A percentile compares a stretch with the other conserved stretches of the same genome.
Conservation (phyloP, 2,329 filamentous ascomycete species). For the Dothideomycetidae sp. region DNA sequence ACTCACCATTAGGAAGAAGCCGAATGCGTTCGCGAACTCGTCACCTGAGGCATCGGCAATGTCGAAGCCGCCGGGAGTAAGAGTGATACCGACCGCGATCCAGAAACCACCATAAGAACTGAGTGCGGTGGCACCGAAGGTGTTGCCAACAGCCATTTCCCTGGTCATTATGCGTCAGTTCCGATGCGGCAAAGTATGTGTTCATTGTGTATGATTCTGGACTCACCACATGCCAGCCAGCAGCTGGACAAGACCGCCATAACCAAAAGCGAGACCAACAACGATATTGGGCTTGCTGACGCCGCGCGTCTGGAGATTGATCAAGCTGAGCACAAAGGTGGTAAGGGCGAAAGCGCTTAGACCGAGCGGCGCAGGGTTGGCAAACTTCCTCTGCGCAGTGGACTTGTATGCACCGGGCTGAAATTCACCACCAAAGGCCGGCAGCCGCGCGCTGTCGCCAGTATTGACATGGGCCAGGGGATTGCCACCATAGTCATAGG, state of each 20-base stretch:
- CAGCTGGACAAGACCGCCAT: conserved; percentile 38
- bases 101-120: conserved; percentile 49
- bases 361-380: conserved; percentile 46
- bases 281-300: conserved; percentile 33
- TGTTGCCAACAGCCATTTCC: conserved; percentile 46
- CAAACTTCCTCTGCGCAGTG: conserved; percentile 32
- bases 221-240: conserved; percentile 42
- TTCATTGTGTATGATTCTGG: no score
- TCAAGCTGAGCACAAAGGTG: conserved; percentile 44
- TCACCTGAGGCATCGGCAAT: conserved; percentile 34
- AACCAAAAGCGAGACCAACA: conserved; percentile 34
- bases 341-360: conserved; percentile 51
- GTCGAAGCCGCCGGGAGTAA: conserved; percentile 37
- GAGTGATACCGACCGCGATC: conserved; percentile 45
- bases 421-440: conserved; percentile 38
- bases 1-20: conserved; percentile 41
- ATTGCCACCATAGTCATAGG: conserved; percentile 38
- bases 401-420: conserved; percentile 36
- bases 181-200: no score
- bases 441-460: conserved; percentile 33
- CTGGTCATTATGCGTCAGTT: conserved; percentile 15
- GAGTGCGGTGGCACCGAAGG: conserved; percentile 47
- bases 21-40: conserved; percentile 37
- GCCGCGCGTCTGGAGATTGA: conserved; percentile 33
- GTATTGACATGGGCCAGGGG: conserved; percentile 37